A percentile compares a stretch with the other conserved stretches of the same genome.
phyloP scores from a whole-genome alignment of 1,284 basidiomycete genomes.

The Microbotryum silenes-acaulis region DNA sequence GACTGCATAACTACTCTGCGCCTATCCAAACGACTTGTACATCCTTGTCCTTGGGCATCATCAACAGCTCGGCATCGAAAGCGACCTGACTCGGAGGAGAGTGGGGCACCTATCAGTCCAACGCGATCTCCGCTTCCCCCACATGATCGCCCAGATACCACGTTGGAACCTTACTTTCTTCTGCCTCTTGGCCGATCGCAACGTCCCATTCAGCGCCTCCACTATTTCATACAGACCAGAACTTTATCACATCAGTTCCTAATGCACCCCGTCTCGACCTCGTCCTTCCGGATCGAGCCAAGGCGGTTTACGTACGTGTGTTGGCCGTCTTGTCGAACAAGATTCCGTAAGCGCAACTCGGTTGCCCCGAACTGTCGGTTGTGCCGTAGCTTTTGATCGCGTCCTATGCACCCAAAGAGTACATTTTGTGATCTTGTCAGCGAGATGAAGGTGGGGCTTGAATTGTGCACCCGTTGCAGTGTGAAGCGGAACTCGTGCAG shows the following conservation, averaged over 20 bases:
- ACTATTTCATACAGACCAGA: not conserved
- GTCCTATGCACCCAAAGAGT: not conserved
- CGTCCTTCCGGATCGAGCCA: too few relatives aligned
- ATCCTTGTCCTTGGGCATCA: slow-evolving; percentile 29
- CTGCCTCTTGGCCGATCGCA: slow-evolving; percentile 26
- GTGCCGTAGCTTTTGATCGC: slow-evolving; percentile 21
- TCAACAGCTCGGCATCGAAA: slow-evolving; percentile 23
- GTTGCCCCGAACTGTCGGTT: not conserved
- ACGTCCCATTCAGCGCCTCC: slow-evolving; percentile 29
- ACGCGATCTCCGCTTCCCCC: not conserved
- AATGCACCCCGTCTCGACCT: too few relatives aligned
- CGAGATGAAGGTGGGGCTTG: not conserved
- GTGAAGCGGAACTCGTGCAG: not conserved
- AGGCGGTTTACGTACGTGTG: not conserved
- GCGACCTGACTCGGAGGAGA: slow-evolving; percentile 9
- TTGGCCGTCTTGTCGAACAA: slow-evolving; percentile 22
- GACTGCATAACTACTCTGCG: too few relatives aligned
- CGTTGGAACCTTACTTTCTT: slow-evolving; percentile 18
- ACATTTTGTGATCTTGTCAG: not conserved
- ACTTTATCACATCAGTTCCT: too few relatives aligned
- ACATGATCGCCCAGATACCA: too few relatives aligned
- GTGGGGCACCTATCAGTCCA: not conserved
- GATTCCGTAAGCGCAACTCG: slow-evolving; percentile 15
- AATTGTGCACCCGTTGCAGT: too few relatives aligned
- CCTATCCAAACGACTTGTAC: slow-evolving; percentile 5